Percentiles rank a stretch among this genome's conserved stretches.
Evolutionary conservation across 179 eudicot species (phyloP).

Genomic region (Gypsophila paniculata): DNA sequence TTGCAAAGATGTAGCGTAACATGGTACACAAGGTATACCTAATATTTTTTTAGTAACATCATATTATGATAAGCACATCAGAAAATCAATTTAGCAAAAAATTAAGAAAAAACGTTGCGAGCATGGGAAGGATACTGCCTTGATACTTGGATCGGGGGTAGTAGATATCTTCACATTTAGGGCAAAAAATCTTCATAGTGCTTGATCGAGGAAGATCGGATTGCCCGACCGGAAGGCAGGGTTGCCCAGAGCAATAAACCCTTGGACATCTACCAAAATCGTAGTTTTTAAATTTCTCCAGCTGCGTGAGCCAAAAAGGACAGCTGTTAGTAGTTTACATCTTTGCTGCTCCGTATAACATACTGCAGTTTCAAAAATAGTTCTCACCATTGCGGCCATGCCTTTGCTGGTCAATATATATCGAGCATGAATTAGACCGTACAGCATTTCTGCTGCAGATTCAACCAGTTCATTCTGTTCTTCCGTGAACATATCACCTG

Average conservation of each 20-base stretch:
- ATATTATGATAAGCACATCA: slow-evolving; percentile 25
- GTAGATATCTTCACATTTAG: slow-evolving; percentile 35
- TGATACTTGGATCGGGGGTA: slow-evolving; percentile 36
- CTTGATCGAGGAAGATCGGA: slow-evolving; percentile 32
- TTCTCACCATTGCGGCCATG: slow-evolving; percentile 61
- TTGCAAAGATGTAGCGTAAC: no score
- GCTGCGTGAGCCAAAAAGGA: slow-evolving; percentile 19
- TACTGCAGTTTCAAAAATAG: neutral
- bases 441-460: slow-evolving; percentile 81
- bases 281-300: slow-evolving; percentile 30
- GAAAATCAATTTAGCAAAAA: slow-evolving; percentile 17
- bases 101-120: slow-evolving; percentile 17
- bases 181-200: slow-evolving; percentile 36
- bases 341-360: slow-evolving; percentile 12
- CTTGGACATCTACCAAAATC: slow-evolving; percentile 39
- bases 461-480: slow-evolving; percentile 66
- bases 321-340: slow-evolving; percentile 16
- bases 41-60: no score
- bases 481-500: slow-evolving; percentile 62
- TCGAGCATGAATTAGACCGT: slow-evolving; percentile 68
- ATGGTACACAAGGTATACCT: neutral
- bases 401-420: slow-evolving; percentile 64
- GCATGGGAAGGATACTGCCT: slow-evolving; percentile 34
- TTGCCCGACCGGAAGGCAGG: slow-evolving; percentile 37
- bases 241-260: slow-evolving; percentile 31